Percentiles rank a stretch among this genome's conserved stretches.
Evolutionary conservation across 768 basidiomycete genomes (phyloP).

Genomic region (Suillus americanus): DNA sequence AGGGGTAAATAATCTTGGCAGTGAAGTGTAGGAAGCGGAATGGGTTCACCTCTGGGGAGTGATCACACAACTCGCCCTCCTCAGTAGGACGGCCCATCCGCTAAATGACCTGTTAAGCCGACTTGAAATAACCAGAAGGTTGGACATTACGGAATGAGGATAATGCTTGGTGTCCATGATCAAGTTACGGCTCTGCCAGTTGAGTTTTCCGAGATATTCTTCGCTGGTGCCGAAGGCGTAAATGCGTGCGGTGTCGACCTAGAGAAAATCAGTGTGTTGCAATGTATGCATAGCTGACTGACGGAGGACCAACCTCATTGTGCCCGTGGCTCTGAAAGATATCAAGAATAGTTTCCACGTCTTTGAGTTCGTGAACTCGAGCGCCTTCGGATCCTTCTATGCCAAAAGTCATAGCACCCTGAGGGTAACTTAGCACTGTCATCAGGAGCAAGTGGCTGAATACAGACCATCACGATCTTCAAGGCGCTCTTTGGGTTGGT

Average conservation of each 20-base stretch:
- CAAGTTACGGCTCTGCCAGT: slow-evolving; percentile 49
- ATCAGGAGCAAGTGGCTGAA: neutral
- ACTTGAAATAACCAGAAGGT: neutral
- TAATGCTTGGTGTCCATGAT: slow-evolving; percentile 62
- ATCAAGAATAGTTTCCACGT: slow-evolving; percentile 53
- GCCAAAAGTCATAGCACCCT: slow-evolving; percentile 62
- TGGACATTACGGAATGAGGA: slow-evolving; percentile 33
- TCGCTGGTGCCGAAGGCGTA: slow-evolving; percentile 33
- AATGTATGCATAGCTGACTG: neutral
- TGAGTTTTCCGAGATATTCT: slow-evolving; percentile 47
- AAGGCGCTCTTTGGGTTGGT: slow-evolving; percentile 39
- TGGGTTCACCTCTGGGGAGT: slow-evolving; percentile 22
- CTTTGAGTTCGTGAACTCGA: slow-evolving; percentile 47
- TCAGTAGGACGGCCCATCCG: neutral
- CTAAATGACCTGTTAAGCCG: neutral
- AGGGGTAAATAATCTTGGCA: neutral
- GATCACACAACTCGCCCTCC: slow-evolving; percentile 13
- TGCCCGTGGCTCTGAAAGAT: slow-evolving; percentile 56
- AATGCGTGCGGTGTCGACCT: slow-evolving; percentile 30
- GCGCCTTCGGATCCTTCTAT: slow-evolving; percentile 46
- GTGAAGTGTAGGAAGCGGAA: neutral
- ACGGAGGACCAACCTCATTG: slow-evolving; percentile 38
- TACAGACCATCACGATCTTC: slow-evolving; percentile 50
- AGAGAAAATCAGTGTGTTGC: neutral
- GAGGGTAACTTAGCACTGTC: neutral